Conservation (phyloP, 176 grass and related monocot species). For the barley (Hordeum vulgare) region DNA sequence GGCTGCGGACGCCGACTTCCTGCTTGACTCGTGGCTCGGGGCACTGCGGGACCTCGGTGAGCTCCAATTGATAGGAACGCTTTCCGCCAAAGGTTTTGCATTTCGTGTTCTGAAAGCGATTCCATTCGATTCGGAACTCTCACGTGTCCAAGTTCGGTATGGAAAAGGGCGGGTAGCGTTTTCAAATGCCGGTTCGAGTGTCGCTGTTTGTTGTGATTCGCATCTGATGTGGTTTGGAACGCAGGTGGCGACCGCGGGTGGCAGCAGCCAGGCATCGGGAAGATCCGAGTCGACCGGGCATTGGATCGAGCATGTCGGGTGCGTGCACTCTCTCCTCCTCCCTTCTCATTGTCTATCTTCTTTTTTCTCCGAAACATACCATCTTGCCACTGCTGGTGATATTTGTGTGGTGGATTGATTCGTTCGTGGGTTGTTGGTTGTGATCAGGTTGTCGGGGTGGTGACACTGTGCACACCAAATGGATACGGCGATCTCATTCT, state of each 20-base stretch:
- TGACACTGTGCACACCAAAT: conserved; percentile 59
- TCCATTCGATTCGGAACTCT: too few species aligned
- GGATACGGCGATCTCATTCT: conserved; percentile 58
- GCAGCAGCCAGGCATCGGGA: conserved; percentile 21
- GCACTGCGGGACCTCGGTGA: conserved; percentile 63
- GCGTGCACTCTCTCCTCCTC: not conserved
- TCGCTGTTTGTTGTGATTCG: not conserved
- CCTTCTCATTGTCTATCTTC: not conserved
- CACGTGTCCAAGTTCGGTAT: too few species aligned
- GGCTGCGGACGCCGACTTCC: conserved; percentile 48
- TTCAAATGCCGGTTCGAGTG: too few species aligned
- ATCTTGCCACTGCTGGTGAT: not conserved
- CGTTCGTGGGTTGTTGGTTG: not conserved
- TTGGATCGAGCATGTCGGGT: conserved; percentile 46
- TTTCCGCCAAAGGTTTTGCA: not conserved
- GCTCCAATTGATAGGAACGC: not conserved
- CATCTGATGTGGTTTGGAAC: not conserved
- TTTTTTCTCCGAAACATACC: not conserved
- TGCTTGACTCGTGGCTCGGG: conserved; percentile 51
- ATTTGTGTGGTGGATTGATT: not conserved
- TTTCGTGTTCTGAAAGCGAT: not conserved
- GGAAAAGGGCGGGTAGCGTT: too few species aligned
- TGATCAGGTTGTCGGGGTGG: conserved; percentile 52
- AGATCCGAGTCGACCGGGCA: conserved; percentile 1
- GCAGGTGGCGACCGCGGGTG: not conserved